Evolutionary conservation across 352 stramenopile genomes (phyloP).

Genomic region (Phytopythium mirpurense): DNA sequence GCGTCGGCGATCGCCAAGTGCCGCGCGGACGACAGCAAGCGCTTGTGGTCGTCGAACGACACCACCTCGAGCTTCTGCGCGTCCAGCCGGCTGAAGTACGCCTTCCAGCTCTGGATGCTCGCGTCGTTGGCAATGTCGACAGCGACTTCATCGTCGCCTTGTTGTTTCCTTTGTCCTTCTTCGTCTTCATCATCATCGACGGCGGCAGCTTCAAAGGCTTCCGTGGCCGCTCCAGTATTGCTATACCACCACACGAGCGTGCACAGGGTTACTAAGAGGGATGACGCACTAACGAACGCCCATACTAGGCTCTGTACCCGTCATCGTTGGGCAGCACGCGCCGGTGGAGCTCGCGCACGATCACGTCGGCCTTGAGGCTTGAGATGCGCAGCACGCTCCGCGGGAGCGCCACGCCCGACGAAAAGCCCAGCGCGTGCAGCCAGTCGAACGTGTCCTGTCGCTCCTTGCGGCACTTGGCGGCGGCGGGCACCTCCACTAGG

Average conservation of each 20-base stretch:
- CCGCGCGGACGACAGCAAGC: constrained; percentile 49
- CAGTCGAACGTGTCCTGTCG: constrained; percentile 31
- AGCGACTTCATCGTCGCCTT: constrained; percentile 3
- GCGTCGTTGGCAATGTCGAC: constrained; percentile 14
- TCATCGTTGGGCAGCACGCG: constrained; percentile 14
- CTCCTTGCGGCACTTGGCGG: constrained; percentile 14
- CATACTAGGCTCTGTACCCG: not conserved
- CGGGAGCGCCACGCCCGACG: constrained; percentile 21
- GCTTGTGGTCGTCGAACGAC: constrained; percentile 52
- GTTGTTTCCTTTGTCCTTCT: not conserved
- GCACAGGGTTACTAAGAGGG: not conserved
- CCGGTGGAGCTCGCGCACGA: constrained; percentile 40
- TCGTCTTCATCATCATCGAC: not conserved
- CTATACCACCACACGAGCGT: not conserved
- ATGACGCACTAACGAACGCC: too few relatives aligned
- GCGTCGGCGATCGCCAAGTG: constrained; percentile 69
- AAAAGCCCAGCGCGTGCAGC: constrained; percentile 52
- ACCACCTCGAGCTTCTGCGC: constrained; percentile 55
- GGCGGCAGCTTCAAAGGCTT: not conserved
- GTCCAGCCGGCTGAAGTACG: constrained; percentile 50
- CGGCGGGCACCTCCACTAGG: constrained; percentile 40
- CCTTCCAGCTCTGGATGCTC: constrained; percentile 34
- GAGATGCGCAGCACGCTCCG: constrained; percentile 40
- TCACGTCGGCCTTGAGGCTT: constrained; percentile 55
- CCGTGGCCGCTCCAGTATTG: too few relatives aligned